Base-by-base conservation (phyloP, 306 rosid genomes). In the Quercus berberidifolia region DNA sequence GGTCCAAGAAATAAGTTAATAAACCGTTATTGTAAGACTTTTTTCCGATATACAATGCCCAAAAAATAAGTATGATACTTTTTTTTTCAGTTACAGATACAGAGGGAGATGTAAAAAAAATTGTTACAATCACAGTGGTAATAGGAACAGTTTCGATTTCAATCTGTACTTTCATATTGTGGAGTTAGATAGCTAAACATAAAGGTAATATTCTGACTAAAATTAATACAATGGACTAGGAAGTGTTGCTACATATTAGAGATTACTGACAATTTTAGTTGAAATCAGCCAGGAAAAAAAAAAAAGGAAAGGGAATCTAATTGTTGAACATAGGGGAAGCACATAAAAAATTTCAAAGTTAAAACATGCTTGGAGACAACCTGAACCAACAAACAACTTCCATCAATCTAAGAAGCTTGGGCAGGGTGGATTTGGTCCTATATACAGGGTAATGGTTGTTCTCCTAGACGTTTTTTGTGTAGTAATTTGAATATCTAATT, bases 381-480 rank as follows among this genome's bases (percentile, higher is more conserved):
- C 19, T 69, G 57, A 69, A 59, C 23, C 78, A 72, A 83, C 89
- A 12, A 67, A 81, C 25, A 30, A 81, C 25, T 86, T 86, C 21
- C 19, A 33, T 18, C 20, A 3, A 3, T 33, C 65, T 28, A 85
- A 79, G 60, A 82, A 71, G 58, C 83, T 85, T 52, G 88, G 86
- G 0, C 60, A 82, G 19, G 86, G 83, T 1, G 86, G 86, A 46
- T 83, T 83, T 69, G 83, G 83, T 30, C 55, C 80, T 0, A 80
- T 83, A 5, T 83, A 78, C 17, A 83, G 70, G 83, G 86, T 83
- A 79, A 35, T 12, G 20, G 51, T 78, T 30, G n/a, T 4, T 30
- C 33, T 33, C 6, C 1, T 19, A 11, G 23, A 33, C 1, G 4
- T 1, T 33, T 8, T 12, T 68, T 6, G 19, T 31, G 17, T 20